Evolutionary conservation across 225 moss, liverwort and hornwort genomes (phyloP).

Genomic region (Neckera pumila): DNA sequence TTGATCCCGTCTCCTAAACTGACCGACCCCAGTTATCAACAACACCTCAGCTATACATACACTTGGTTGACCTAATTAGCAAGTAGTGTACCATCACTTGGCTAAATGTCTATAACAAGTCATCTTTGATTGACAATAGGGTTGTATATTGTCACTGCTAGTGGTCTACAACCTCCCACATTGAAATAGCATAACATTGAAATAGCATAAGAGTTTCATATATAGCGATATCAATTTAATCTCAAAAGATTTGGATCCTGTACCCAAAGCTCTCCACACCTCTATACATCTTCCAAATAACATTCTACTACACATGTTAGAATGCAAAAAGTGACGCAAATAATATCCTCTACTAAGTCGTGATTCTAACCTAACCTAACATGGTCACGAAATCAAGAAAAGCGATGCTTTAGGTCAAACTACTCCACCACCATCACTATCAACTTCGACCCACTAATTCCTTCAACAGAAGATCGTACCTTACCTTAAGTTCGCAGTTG

Average conservation of each 20-base stretch:
- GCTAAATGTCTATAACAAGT: not conserved
- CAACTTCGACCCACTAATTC: not conserved
- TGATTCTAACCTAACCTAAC: not conserved
- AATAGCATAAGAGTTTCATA: not conserved
- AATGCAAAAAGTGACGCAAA: not conserved
- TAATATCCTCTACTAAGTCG: not conserved
- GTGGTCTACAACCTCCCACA: not conserved
- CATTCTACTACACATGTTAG: not conserved
- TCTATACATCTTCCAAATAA: not conserved
- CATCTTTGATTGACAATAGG: not conserved
- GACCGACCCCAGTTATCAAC: not conserved
- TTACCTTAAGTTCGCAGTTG: not conserved
- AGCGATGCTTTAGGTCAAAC: not conserved
- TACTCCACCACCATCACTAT: not conserved
- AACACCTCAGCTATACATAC: not conserved
- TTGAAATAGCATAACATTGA: not conserved
- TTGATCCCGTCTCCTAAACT: not conserved
- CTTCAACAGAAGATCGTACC: not conserved
- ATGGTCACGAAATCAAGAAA: not conserved
- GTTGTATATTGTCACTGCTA: not conserved
- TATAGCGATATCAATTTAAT: not conserved
- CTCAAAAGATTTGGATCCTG: not conserved
- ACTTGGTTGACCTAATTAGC: not conserved
- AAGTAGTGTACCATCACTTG: not conserved
- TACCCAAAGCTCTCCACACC: not conserved